Evolutionary conservation across 2,329 filamentous ascomycete genomes (phyloP), one percentile per base, ranked within the genome.

Genomic region (Lizonia empirigonia): DNA sequence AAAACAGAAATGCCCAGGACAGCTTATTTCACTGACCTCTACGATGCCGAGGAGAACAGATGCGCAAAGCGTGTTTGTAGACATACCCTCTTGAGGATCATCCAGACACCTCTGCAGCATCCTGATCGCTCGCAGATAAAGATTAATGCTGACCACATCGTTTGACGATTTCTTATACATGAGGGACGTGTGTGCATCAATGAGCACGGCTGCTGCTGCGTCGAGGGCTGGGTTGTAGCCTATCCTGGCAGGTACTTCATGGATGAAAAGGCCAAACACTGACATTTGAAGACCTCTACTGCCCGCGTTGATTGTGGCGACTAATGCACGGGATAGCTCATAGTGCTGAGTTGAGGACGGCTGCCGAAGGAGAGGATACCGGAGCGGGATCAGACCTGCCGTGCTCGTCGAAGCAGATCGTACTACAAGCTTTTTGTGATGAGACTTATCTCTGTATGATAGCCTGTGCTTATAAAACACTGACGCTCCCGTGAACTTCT

Each of bases 21-120:
- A 16, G 1, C 7, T 7, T 35, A 13, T 7, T 19, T 5, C 15
- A 44, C 50, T 39, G 48, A 71, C 68, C 50, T 72, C 69, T 13
- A 72, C 68, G 12, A 72, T 35, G 5, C 68, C 63, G 7, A 72
- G 55, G 2, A 71, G 56, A 24, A 72, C 59, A 5, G 67, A 64
- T 35, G 69, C 69, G 45, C 69, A 70, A 6, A 72, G 64, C 5
- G 69, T 72, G 40, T 71, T 69, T 1, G 68, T 58, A 4, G 68
- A 72, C 53, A 67, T 59, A 9, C 66, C 65, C 32, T 70, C 44
- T n/a, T 52, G 41, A 3, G 60, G 59, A 44, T 69, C 59, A 38
- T 69, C 66, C 10, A 71, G 57, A 27, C 61, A 65, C 24, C 32
- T 42, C 32, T 71, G 65, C 12, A 72, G 46, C 7, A 48, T 62